Percentiles rank a stretch among this genome's conserved stretches.
Conservation (phyloP, 1,139 yeast species). For the Groenewaldozyma sp. region DNA sequence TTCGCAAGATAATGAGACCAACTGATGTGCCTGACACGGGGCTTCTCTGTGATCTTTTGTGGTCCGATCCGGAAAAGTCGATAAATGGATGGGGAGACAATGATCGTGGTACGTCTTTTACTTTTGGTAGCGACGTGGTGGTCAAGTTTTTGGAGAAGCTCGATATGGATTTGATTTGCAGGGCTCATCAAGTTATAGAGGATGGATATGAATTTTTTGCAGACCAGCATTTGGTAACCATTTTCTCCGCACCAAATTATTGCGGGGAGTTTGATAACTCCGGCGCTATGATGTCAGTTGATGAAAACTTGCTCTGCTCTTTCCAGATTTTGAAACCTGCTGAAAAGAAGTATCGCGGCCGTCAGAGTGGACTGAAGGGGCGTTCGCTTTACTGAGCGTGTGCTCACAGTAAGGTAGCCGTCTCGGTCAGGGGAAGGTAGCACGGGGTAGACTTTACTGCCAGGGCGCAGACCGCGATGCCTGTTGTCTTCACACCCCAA, state of each 20-base stretch:
- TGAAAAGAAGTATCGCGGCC: constrained; percentile 49
- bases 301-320: constrained; percentile 89
- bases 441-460: too few species aligned
- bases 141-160: constrained; percentile 88
- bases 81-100: constrained; percentile 96
- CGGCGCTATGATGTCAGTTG: constrained; percentile 98
- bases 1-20: constrained; percentile 95
- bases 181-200: constrained; percentile 97
- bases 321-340: constrained; percentile 97
- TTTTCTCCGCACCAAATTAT: constrained; percentile 9
- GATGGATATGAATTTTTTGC: constrained; percentile 96
- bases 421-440: too few species aligned
- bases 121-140: constrained; percentile 94
- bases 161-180: constrained; percentile 91
- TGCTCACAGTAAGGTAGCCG: too few species aligned
- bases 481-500: too few species aligned
- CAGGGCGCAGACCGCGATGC: too few species aligned
- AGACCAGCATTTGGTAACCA: constrained; percentile 77
- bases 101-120: constrained; percentile 93
- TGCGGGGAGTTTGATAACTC: constrained; percentile 68
- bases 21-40: constrained; percentile 97
- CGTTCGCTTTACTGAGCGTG: not conserved
- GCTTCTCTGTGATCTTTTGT: constrained; percentile 80
- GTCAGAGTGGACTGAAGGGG: not conserved
- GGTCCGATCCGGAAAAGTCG: constrained; percentile 97